phyloP scores from a whole-genome alignment of 208 protist genomes.

The Leishmania gerbilli region DNA sequence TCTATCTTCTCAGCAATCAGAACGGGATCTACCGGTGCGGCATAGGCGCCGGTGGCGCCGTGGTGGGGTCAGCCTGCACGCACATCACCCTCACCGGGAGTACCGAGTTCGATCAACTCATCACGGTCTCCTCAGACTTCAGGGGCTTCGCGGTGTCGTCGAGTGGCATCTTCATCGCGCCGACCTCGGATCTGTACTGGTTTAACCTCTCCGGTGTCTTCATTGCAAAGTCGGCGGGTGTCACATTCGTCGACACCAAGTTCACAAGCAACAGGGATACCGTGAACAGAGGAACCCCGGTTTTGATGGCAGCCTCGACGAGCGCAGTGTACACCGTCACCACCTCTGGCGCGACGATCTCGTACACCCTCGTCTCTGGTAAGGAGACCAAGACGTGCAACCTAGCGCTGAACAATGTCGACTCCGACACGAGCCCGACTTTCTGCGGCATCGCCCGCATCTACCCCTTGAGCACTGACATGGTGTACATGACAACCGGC shows the following conservation, averaged over 20 bases:
- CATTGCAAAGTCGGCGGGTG: constrained; percentile 4
- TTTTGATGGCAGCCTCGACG: constrained; percentile 15
- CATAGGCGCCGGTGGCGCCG: constrained; percentile 12
- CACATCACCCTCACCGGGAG: constrained; percentile 13
- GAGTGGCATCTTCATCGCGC: constrained; percentile 27
- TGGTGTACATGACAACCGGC: constrained; percentile 50
- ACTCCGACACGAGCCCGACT: constrained; percentile 21
- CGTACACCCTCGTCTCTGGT: constrained; percentile 32
- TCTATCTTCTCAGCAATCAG: constrained; percentile 36
- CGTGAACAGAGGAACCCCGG: not conserved
- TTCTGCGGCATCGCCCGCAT: constrained; percentile 47
- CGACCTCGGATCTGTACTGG: constrained; percentile 31
- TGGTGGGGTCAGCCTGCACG: not conserved
- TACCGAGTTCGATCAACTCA: not conserved
- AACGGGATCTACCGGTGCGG: constrained; percentile 29
- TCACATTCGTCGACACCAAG: constrained; percentile 15
- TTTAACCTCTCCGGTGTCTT: constrained; percentile 14
- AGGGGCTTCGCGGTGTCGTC: constrained; percentile 21
- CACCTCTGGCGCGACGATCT: constrained; percentile 10
- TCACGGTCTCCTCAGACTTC: not conserved
- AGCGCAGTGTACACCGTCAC: constrained; percentile 23
- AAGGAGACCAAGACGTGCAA: constrained; percentile 8
- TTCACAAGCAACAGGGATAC: not conserved
- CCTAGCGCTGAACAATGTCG: constrained; percentile 10
- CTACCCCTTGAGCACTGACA: constrained; percentile 39